Evolutionary conservation across 805 yeast genomes (phyloP).

Genomic region (Geotrichum ghanense): DNA sequence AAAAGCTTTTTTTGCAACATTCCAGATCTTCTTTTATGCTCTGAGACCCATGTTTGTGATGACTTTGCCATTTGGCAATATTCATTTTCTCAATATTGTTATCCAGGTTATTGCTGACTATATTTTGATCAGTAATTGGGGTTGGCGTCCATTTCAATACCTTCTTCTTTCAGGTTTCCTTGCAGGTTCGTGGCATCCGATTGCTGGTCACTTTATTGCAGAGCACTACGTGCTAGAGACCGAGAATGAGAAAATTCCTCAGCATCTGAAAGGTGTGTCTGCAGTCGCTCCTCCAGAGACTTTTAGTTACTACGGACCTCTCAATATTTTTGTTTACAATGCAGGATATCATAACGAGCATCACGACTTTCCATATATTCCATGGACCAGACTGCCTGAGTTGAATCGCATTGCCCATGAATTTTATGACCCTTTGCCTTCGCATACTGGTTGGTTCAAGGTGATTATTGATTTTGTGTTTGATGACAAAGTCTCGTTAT

Average conservation of each 20-base stretch:
- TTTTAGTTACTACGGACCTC: constrained; percentile 74
- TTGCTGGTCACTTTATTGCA: constrained; percentile 93
- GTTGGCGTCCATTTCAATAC: constrained; percentile 51
- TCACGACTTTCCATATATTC: constrained; percentile 89
- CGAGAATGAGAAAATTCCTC: constrained; percentile 29
- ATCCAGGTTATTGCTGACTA: constrained; percentile 49
- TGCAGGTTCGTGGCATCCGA: constrained; percentile 88
- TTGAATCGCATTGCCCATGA: constrained; percentile 61
- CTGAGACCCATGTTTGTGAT: constrained; percentile 82
- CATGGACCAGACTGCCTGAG: constrained; percentile 72
- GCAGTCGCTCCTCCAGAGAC: constrained; percentile 49
- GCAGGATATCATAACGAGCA: constrained; percentile 93
- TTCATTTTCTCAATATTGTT: constrained; percentile 60
- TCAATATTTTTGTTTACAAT: constrained; percentile 76
- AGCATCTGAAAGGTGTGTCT: constrained; percentile 13
- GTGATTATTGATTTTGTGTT: constrained; percentile 63
- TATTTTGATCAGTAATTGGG: constrained; percentile 48
- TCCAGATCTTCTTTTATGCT: constrained; percentile 82
- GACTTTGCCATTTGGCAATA: constrained; percentile 56
- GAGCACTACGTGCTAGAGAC: constrained; percentile 77
- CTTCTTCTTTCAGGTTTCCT: constrained; percentile 67
- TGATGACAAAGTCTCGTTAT: constrained; percentile 56
- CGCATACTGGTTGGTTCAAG: constrained; percentile 66
- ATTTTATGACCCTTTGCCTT: constrained; percentile 72
- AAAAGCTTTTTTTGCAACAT: constrained; percentile 81